A percentile compares a stretch with the other conserved stretches of the same genome.
Conservation (phyloP, 768 basidiomycete genomes). For the Tulasnella calospora region DNA sequence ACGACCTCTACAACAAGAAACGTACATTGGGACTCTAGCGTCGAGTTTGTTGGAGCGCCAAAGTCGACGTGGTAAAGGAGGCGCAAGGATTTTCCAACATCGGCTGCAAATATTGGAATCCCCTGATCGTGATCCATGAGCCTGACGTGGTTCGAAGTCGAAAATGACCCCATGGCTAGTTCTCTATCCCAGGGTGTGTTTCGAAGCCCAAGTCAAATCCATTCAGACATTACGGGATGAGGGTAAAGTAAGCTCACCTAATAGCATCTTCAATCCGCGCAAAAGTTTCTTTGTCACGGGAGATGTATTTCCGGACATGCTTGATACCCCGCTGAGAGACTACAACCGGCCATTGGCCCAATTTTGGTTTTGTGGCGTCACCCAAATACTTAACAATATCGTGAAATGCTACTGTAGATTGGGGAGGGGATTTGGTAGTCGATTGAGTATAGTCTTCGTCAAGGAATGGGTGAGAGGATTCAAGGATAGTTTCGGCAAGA, state of each 20-base stretch:
- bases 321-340: background rate
- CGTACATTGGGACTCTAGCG: background rate
- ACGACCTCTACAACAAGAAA: background rate
- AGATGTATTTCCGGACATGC: background rate
- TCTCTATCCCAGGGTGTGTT: slow-evolving; percentile 42
- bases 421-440: no score
- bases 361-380: background rate
- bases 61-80: slow-evolving; percentile 37
- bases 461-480: no score
- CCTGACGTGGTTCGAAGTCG: slow-evolving; percentile 60
- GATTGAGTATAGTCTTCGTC: background rate
- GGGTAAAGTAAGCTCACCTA: background rate
- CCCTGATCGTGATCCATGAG: slow-evolving; percentile 43
- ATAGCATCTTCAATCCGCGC: background rate
- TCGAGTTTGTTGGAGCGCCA: background rate
- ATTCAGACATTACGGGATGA: background rate
- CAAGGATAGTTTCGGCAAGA: no score
- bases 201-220: background rate
- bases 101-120: slow-evolving; percentile 63
- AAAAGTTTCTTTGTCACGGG: background rate
- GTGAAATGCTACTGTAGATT: background rate
- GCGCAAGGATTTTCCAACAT: slow-evolving; percentile 52
- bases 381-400: background rate
- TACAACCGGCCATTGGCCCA: background rate
- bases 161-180: slow-evolving; percentile 64